Percentiles rank a stretch among this genome's conserved stretches.
Conservation (phyloP, 2,329 filamentous ascomycete genomes). For the Pyrenophora seminiperda region DNA sequence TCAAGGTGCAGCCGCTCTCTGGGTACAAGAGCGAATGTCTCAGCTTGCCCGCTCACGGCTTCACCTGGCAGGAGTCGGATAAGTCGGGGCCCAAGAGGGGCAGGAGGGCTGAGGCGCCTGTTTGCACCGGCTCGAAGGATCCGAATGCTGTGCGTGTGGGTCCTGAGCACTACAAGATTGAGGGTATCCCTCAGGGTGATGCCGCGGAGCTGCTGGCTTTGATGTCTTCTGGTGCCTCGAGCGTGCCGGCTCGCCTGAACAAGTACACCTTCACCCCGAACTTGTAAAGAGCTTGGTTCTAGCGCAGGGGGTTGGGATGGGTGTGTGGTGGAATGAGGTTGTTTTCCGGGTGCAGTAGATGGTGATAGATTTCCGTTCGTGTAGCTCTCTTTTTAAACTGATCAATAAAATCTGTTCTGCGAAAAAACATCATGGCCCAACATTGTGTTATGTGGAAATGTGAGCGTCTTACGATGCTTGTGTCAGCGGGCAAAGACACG, state of each 20-base stretch:
- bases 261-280: background rate
- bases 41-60: background rate
- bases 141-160: background rate
- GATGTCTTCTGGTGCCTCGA: background rate
- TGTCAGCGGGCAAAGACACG: no score
- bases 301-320: no score
- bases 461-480: no score
- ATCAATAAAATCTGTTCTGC: no score
- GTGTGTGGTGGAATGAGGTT: no score
- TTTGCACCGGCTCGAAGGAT: background rate
- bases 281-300: background rate
- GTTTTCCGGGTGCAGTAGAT: no score
- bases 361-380: no score
- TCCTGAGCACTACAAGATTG: background rate
- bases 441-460: no score
- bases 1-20: background rate
- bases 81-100: no score
- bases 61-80: constrained; percentile 2
- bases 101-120: background rate
- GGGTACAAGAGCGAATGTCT: background rate
- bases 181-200: background rate
- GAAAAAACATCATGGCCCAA: no score
- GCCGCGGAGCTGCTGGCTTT: background rate
- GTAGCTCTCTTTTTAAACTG: no score
- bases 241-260: background rate